phyloP scores from a whole-genome alignment of 2,329 filamentous ascomycete species.

The Diplodia corticola region DNA sequence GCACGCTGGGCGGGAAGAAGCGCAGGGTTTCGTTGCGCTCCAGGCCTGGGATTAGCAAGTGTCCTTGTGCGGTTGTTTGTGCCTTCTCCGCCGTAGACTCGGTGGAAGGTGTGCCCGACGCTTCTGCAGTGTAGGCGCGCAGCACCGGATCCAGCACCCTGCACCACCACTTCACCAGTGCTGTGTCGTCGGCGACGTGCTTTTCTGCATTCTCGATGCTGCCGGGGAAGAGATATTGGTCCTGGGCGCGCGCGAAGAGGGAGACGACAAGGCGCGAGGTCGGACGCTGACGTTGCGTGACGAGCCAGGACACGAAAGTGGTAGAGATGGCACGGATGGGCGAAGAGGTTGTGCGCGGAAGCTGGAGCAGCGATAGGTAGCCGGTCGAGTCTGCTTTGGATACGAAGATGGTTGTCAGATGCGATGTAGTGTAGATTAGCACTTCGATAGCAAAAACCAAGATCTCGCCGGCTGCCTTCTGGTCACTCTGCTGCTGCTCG shows the following conservation, averaged over 20 bases:
- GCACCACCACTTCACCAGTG: conserved; percentile 95
- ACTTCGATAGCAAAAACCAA: conserved; percentile 84
- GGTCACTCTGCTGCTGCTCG: background rate
- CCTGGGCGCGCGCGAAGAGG: conserved; percentile 87
- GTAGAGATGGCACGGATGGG: conserved; percentile 73
- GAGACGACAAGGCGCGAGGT: conserved; percentile 75
- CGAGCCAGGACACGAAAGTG: conserved; percentile 74
- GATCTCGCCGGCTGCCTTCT: conserved; percentile 49
- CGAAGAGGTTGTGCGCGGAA: conserved; percentile 54
- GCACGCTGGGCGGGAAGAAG: conserved; percentile 65
- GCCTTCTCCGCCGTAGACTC: conserved; percentile 29
- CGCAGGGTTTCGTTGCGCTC: conserved; percentile 78
- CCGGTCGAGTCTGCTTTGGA: conserved; percentile 97
- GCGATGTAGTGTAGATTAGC: conserved; percentile 77
- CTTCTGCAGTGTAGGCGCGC: conserved; percentile 47
- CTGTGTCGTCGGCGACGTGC: conserved; percentile 88
- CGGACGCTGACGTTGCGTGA: conserved; percentile 64
- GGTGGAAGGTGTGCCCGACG: conserved; percentile 25
- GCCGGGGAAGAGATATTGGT: conserved; percentile 91
- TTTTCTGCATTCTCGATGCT: conserved; percentile 83
- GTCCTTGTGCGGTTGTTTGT: conserved; percentile 62
- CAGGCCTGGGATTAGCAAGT: conserved; percentile 83
- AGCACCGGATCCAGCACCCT: conserved; percentile 78
- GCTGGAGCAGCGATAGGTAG: conserved; percentile 67
- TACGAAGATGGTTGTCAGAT: conserved; percentile 85